Evolutionary conservation across 2,329 filamentous ascomycete genomes (phyloP), one percentile per base, ranked within the genome.

Genomic region (Sclerotinia glacialis): DNA sequence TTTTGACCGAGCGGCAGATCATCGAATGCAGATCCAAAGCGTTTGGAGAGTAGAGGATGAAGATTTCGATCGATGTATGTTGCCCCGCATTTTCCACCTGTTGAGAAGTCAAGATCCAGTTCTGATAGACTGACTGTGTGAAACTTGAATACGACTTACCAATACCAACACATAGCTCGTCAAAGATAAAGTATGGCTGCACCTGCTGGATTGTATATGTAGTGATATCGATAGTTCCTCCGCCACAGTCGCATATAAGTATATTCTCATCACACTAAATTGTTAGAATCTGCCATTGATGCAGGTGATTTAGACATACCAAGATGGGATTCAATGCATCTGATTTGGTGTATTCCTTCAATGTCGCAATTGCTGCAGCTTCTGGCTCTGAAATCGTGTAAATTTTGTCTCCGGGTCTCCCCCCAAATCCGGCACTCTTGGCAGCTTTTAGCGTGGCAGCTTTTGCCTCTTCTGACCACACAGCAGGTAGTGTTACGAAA

Each of bases 401-500:
- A 37, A 74, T 53, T 16, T 69, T 52, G 46, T 72, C 72, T 0
- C 40, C 61, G n/a, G 54, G 21, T 11, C 68, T 37, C 14, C 40
- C 66, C 2, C 68, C 70, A 42, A 73, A 72, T 0, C 71, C 71
- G n/a, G 71, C 71, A 31, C 63, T 70, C 42, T 65, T 71, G 7
- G 72, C 72, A 55, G 72, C 72, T 21, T 44, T 52, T 3, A 71
- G 23, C n/a, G 72, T 74, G 6, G 71, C 65, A 65, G 65, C 67
- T 64, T 74, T 71, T 0, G 71, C 72, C 34, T 72, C 67, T n/a
- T 74, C 72, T 11, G 68, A 70, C 72, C 71, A 74, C 5, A 71
- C 71, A 9, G 70, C 72, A 47, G 72, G 72, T 14, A 73, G n/a
- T n/a, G 71, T 72, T 37, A 73, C 68, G 71, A 71, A 71, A 72